Evolutionary conservation across 1,139 yeast genomes (phyloP).

Genomic region (Taphrina deformans): DNA sequence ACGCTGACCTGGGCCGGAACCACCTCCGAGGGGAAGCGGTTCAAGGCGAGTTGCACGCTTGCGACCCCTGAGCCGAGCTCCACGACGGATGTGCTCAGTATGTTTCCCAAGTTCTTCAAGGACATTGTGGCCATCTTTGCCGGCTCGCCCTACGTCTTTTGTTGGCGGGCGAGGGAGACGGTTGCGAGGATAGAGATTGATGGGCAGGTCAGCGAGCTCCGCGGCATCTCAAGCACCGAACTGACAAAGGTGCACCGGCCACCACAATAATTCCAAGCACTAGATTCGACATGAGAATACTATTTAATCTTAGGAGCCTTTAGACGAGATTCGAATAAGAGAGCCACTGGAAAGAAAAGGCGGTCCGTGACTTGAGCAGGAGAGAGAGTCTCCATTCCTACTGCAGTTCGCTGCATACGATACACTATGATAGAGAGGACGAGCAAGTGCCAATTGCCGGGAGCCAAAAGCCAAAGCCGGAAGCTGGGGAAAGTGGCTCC

Average conservation of each 20-base stretch:
- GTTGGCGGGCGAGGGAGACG: conserved; percentile 13
- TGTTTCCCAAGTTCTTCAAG: conserved; percentile 32
- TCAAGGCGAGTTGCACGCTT: background rate
- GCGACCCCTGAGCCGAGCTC: conserved; percentile 9
- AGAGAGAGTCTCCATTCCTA: no score
- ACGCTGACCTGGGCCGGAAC: conserved; percentile 6
- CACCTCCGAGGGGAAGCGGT: conserved; percentile 4
- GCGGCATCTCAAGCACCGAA: conserved; percentile 13
- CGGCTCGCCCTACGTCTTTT: conserved; percentile 31
- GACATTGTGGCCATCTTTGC: conserved; percentile 31
- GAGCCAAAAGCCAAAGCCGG: no score
- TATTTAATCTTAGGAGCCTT: no score
- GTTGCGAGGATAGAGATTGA: conserved; percentile 10
- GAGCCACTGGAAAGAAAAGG: no score
- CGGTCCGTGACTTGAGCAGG: no score
- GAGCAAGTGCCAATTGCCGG: no score
- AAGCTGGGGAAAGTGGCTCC: no score
- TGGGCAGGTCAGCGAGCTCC: background rate
- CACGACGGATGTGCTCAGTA: conserved; percentile 26
- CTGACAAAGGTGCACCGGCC: conserved; percentile 23
- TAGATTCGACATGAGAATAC: no score
- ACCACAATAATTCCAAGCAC: background rate
- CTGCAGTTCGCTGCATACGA: no score
- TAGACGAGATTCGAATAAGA: no score
- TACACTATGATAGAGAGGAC: no score